Evolutionary conservation across 805 yeast genomes (phyloP), one percentile per base, ranked within the genome.

Genomic region (Metschnikowia colocasiae): DNA sequence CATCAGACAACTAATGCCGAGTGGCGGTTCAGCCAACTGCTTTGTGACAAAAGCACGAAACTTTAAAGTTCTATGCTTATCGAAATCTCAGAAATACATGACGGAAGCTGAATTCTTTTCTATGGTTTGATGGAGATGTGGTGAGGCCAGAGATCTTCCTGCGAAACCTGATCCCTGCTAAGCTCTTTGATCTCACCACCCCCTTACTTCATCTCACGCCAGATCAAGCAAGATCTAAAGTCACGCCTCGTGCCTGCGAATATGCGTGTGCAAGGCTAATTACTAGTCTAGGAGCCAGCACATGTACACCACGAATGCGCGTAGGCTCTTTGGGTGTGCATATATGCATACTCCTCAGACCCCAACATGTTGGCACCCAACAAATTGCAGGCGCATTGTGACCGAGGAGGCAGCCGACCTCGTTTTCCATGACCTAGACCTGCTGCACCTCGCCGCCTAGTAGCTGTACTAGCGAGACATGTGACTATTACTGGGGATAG

Each of bases 281-380:
- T 8, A 20, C 25, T 15, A 15, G 23, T 3, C 19, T 34, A 12
- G 15, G 19, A 13, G 6, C n/a, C 6, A 15, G n/a, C 20, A 29
- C n/a, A 34, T 20, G 42, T 29, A 26, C 42, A 39, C 25, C 34
- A 9, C 13, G 19, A n/a, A 9, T n/a, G 34, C 42, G 30, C n/a
- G n/a, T n/a, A n/a, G n/a, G 22, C 13, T 3, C 16, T 13, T 13
- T 12, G 4, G 32, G 26, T n/a, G 7, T 39, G 34, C 34, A 27
- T 39, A n/a, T 29, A 39, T n/a, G 34, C 34, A 13, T 19, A 19
- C 34, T 29, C 34, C 34, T 39, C 20, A 13, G 10, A 25, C n/a
- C 42, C 42, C 42, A 27, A 30, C 42, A 29, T 39, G n/a, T 20
- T 29, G 34, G 34, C 42, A 19, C 42, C 42, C 42, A 39, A 39